Base-by-base conservation (phyloP, 179 eudicot genomes). In the Drosera spatulata region DNA sequence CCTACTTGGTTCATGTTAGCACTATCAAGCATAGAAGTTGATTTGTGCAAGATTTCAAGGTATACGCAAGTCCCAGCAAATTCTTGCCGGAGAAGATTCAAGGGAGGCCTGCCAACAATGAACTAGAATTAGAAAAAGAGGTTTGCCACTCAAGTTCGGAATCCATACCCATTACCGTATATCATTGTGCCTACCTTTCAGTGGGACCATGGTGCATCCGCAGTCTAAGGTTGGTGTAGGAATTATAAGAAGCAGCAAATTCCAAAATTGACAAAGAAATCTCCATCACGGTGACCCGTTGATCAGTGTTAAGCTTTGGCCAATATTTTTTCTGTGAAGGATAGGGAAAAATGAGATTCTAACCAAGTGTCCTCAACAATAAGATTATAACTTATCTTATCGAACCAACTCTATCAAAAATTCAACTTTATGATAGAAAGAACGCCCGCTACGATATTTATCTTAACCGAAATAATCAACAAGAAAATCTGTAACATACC, bases 81-180 rank as follows among this genome's bases (percentile, higher is more conserved):
- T 72, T 93, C 99, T 72, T 88, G 99, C 60, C 99, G 96, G 66
- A 93, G 83, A 63, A 93, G 95, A 79, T 89, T 93, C 61, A 82
- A 69, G 15, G 98, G 98, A 56, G 95, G 98, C 81, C 98, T 91
- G 85, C 60, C 67, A 75, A 67, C 22, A 49, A 66, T 40, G 59
- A 59, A 22, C 37, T 2, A 58, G 46, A 51, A 44, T 51, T 10
- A 37, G 49, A 55, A 61, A n/a, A 63, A 60, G 61, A 49, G 45
- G 68, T 11, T 41, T 39, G 39, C 52, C 59, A 55, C 10, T n/a
- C 43, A 12, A 33, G 41, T 39, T 39, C 9, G 58, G 61, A 69
- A 54, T 39, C n/a, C 13, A 46, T 12, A 65, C 13, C 50, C 60
- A 10, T 53, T 53, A 10, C 56, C 14, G 1, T 7, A 33, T 15